Conservation (phyloP, 495 filamentous ascomycete species). For the Penicillium salamii region DNA sequence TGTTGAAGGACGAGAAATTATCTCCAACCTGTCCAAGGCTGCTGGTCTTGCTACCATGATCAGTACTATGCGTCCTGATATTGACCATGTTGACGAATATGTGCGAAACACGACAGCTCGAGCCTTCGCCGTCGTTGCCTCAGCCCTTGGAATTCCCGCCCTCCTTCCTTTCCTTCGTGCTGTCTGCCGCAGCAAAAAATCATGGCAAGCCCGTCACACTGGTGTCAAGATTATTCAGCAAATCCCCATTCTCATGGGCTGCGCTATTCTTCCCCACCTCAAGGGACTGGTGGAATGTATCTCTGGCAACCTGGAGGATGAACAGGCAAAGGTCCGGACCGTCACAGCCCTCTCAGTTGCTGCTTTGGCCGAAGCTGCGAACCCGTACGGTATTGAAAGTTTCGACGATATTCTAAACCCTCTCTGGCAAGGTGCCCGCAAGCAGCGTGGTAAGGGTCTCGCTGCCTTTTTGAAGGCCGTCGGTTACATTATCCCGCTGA, state of each 20-base stretch:
- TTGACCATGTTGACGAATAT: slow-evolving; percentile 97
- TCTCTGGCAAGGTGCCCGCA: slow-evolving; percentile 91
- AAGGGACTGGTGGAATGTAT: slow-evolving; percentile 97
- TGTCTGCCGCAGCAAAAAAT: slow-evolving; percentile 96
- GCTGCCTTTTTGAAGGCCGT: slow-evolving; percentile 97
- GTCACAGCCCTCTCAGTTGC: slow-evolving; percentile 95
- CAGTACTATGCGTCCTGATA: slow-evolving; percentile 97
- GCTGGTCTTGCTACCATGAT: slow-evolving; percentile 99
- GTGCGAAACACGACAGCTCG: slow-evolving; percentile 98
- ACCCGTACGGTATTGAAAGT: slow-evolving; percentile 98
- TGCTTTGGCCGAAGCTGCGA: slow-evolving; percentile 92
- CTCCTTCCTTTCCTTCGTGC: slow-evolving; percentile 93
- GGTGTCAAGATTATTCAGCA: slow-evolving; percentile 99
- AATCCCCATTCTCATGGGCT: slow-evolving; percentile 99
- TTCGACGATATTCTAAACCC: slow-evolving; percentile 98
- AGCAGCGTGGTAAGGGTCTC: slow-evolving; percentile 94
- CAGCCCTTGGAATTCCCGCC: slow-evolving; percentile 92
- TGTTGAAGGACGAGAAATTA: slow-evolving; percentile 97
- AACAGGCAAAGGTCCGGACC: slow-evolving; percentile 95
- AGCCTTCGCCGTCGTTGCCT: slow-evolving; percentile 96
- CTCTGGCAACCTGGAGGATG: slow-evolving; percentile 90
- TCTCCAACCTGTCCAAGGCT: slow-evolving; percentile 94
- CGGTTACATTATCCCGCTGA: slow-evolving; percentile 96
- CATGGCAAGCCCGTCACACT: slow-evolving; percentile 98
- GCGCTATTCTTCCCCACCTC: slow-evolving; percentile 92